Percentiles rank a stretch among this genome's conserved stretches.
phyloP scores from a whole-genome alignment of 2,329 filamentous ascomycete genomes.

The Phaeosphaeriaceae sp. region DNA sequence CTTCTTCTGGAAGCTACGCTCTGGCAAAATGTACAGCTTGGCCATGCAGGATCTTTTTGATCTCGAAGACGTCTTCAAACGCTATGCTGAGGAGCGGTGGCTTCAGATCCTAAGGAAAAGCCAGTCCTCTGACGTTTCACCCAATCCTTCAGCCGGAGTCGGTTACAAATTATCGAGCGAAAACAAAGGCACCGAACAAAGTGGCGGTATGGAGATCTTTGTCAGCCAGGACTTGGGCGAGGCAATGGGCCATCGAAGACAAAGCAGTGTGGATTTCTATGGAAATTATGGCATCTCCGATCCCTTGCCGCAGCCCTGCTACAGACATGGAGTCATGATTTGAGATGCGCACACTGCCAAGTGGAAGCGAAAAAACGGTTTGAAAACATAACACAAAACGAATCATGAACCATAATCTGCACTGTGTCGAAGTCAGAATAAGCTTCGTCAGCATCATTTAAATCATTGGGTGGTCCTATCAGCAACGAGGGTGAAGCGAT shows the following conservation, averaged over 20 bases:
- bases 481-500: not conserved
- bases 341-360: slow-evolving; percentile 8
- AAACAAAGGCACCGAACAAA: slow-evolving; percentile 41
- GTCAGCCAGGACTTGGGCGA: slow-evolving; percentile 41
- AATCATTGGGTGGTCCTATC: not conserved
- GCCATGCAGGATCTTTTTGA: slow-evolving; percentile 47
- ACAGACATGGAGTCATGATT: slow-evolving; percentile 41
- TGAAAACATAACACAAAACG: not conserved
- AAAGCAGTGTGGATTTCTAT: slow-evolving; percentile 45
- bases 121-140: slow-evolving; percentile 23
- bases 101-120: slow-evolving; percentile 34
- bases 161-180: slow-evolving; percentile 44
- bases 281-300: slow-evolving; percentile 45
- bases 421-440: not conserved
- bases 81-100: slow-evolving; percentile 41
- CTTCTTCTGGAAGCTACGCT: slow-evolving; percentile 45
- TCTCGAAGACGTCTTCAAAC: slow-evolving; percentile 44
- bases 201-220: slow-evolving; percentile 46
- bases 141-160: slow-evolving; percentile 36
- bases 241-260: slow-evolving; percentile 36
- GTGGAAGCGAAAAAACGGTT: not conserved
- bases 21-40: slow-evolving; percentile 41
- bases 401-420: not conserved
- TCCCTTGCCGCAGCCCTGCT: slow-evolving; percentile 41
- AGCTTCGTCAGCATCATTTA: not conserved